Evolutionary conservation across 768 basidiomycete species (phyloP), one percentile per base, ranked within the genome.

Genomic region (Leucogyrophana mollusca): DNA sequence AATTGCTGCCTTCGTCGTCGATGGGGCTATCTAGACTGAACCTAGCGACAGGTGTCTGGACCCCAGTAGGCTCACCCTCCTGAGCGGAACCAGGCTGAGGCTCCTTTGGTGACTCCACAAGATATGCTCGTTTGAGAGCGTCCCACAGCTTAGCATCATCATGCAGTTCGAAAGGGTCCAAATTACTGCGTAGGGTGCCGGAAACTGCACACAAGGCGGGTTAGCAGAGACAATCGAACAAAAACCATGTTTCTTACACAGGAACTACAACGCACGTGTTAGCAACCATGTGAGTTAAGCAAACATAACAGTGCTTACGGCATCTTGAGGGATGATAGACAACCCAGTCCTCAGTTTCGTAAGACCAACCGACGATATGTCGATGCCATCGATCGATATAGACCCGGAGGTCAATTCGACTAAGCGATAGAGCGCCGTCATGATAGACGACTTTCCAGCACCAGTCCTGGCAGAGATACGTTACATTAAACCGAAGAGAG

Each of bases 371-470:
- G 74, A 78, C 16, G 89, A 86, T 34, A 91, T 83, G 58, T 97
- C 87, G n/a, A 90, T 70, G 5, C 78, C 90, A 62, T 95, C 93
- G 49, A 95, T 80, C 18, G 67, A 59, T 53, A 97, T 90, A 2
- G 75, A 77, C 16, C 94, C 93, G 8, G 80, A 79, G 0, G 76
- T 67, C 17, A 88, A 71, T 56, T 97, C 94, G 16, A 94, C 89
- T 24, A 96, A 71, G 17, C 92, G 82, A 67, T 85, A 94, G 0
- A 96, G 71, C 4, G 90, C 85, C 56, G 85, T 85, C 87, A 95
- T 88, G 48, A 97, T 86, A 1, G 88, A 88, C 14, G 86, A 88
- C 66, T 95, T 92, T 32, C 92, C 92, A 0, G 91, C 91, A 40
- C 91, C 91, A 14, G 91, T 93, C 56, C 81, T 79, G 50, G 37